A percentile compares a stretch with the other conserved stretches of the same genome.
These are phyloP conservation scores for Talaromyces borbonicus DNA, from an alignment of 495 filamentous ascomycete genomes.

Conservation along the genomic window DNA sequence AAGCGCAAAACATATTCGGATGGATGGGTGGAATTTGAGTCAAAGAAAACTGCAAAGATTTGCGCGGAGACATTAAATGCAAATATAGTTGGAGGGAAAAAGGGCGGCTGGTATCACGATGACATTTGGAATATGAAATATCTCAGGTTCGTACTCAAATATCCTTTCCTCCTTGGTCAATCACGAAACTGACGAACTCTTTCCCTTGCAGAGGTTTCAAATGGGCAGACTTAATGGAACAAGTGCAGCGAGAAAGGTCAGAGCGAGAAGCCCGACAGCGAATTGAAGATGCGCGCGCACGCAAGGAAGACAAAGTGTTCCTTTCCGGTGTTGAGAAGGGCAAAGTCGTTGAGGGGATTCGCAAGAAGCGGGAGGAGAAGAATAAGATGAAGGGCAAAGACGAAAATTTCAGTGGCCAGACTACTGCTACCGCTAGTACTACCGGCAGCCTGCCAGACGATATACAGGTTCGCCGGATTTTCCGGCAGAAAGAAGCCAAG, in stretches of 20 bases:
- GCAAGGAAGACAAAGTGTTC: conserved; percentile 76
- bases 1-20: conserved; percentile 82
- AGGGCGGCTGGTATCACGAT: conserved; percentile 82
- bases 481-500: conserved; percentile 61
- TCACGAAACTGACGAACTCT: neutral
- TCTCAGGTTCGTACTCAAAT: conserved; percentile 31
- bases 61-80: conserved; percentile 82
- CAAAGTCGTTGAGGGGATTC: conserved; percentile 63
- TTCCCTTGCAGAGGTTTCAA: conserved; percentile 54
- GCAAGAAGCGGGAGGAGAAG: conserved; percentile 53
- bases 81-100: conserved; percentile 72
- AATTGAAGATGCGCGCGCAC: conserved; percentile 68
- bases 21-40: conserved; percentile 86
- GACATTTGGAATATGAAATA: conserved; percentile 88
- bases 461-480: conserved; percentile 44
- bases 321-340: conserved; percentile 73
- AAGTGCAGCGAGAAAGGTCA: conserved; percentile 71
- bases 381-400: conserved; percentile 29
- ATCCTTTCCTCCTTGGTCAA: neutral
- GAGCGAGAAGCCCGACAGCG: conserved; percentile 71
- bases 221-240: conserved; percentile 58
- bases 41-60: conserved; percentile 68
- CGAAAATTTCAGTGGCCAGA: conserved; percentile 6
- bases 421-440: too few species aligned
- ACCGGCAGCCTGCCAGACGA: conserved; percentile 19